Evolutionary conservation across 306 rosid genomes (phyloP), one percentile per base, ranked within the genome.

Genomic region (Cyclanthera cordifolia): DNA sequence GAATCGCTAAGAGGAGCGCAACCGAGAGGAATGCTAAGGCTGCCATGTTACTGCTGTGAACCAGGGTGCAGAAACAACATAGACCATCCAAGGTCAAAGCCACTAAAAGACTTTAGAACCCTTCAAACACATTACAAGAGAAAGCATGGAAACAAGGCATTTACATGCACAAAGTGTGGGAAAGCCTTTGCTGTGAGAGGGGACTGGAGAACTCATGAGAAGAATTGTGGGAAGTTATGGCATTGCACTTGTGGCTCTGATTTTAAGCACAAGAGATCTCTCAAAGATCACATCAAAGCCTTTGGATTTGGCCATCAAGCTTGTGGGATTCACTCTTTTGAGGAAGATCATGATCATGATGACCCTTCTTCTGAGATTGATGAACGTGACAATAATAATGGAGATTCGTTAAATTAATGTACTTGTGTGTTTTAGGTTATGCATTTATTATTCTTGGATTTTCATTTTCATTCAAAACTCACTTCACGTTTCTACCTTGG

Each of bases 91-190:
- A 84, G 96, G 69, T 80, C 97, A 7, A 88, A 87, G 47, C 88
- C 97, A 34, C 86, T 91, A 8, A 91, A 91, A 72, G 97, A 91
- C 71, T 91, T 91, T 53, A 78, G 97, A 71, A 91, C 96, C 71
- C 97, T 91, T n/a, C 97, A 91, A 74, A 91, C 96, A 1, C 97
- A 91, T 80, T 91, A 91, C 85, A 91, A 91, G 78, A 79, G 97
- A 51, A 91, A 91, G 81, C 97, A 91, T 71, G 97, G 97, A 21
- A 86, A 82, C 58, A 91, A 91, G 56, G 95, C 97, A 4, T 91
- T 91, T 79, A 82, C 83, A 83, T 91, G 97, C 10, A 82, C 90
- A 24, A 91, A 88, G 65, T 91, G 97, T 54, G 85, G 96, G 81
- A 91, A 91, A 48, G 90, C 96, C 17, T 91, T 91, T 81, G 97